A percentile compares a stretch with the other conserved stretches of the same genome.
phyloP scores from a whole-genome alignment of 306 rosid genomes.

The Ammopiptanthus mongolicus region DNA sequence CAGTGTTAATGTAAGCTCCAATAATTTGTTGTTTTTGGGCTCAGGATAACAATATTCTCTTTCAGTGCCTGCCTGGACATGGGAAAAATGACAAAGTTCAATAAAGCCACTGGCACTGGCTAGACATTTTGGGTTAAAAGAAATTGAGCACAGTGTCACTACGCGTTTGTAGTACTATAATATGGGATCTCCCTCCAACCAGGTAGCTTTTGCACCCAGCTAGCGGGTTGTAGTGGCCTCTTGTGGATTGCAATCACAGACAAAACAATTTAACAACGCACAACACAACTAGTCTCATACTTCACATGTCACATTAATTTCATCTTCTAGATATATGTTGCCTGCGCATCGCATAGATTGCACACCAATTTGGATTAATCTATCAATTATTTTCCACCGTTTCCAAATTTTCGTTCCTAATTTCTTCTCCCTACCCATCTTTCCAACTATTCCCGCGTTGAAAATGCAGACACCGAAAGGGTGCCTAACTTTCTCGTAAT shows the following conservation, averaged over 20 bases:
- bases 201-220: not conserved
- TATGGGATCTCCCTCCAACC: not conserved
- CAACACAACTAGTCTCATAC: not conserved
- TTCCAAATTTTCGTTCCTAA: not conserved
- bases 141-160: not conserved
- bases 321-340: slow-evolving; percentile 6
- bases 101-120: not conserved
- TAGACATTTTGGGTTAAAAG: not conserved
- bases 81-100: not conserved
- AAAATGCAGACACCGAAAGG: not conserved
- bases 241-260: not conserved
- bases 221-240: not conserved
- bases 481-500: slow-evolving; percentile 1
- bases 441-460: not conserved
- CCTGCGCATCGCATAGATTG: not conserved
- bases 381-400: not conserved
- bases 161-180: not conserved
- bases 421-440: not conserved
- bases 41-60: not conserved
- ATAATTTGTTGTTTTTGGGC: not conserved
- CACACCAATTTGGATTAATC: not conserved
- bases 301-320: not conserved
- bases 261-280: not conserved
- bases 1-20: too few species aligned
- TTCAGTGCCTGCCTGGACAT: not conserved